These are phyloP conservation scores for Domatiomyces globalis DNA, from an alignment of 2,329 filamentous ascomycete genomes.

Conservation along the genomic window DNA sequence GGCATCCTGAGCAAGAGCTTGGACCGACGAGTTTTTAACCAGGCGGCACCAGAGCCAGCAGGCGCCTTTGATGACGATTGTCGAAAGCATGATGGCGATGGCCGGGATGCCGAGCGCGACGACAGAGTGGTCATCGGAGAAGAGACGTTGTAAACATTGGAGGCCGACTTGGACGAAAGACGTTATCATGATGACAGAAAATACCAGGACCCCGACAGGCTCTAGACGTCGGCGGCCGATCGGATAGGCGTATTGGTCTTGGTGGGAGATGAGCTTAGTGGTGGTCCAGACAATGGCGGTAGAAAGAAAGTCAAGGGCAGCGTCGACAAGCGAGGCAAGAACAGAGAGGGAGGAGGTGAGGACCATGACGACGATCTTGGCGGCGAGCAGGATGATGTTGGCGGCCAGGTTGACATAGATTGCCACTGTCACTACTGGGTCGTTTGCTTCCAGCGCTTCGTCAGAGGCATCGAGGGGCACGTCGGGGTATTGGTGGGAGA, in stretches of 20 bases:
- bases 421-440: slow-evolving; percentile 66
- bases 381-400: slow-evolving; percentile 58
- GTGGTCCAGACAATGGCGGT: slow-evolving; percentile 72
- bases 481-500: slow-evolving; percentile 9
- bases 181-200: slow-evolving; percentile 75
- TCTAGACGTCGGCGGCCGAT: slow-evolving; percentile 65
- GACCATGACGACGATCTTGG: slow-evolving; percentile 64
- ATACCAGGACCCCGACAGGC: slow-evolving; percentile 66
- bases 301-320: slow-evolving; percentile 64
- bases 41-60: slow-evolving; percentile 83
- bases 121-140: slow-evolving; percentile 46
- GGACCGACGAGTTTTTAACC: slow-evolving; percentile 73
- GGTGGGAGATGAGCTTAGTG: slow-evolving; percentile 56
- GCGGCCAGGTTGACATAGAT: slow-evolving; percentile 76
- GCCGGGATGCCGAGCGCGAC: slow-evolving; percentile 61
- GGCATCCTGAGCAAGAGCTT: slow-evolving; percentile 57
- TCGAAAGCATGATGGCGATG: slow-evolving; percentile 65
- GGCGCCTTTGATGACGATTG: slow-evolving; percentile 65
- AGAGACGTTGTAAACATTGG: slow-evolving; percentile 52
- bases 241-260: slow-evolving; percentile 62
- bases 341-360: slow-evolving; percentile 68
- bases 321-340: slow-evolving; percentile 64
- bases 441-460: slow-evolving; percentile 50
- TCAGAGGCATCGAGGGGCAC: slow-evolving; percentile 29
- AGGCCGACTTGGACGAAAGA: slow-evolving; percentile 67